phyloP scores from a whole-genome alignment of 1,139 yeast genomes.

The Yamadazyma oceani region DNA sequence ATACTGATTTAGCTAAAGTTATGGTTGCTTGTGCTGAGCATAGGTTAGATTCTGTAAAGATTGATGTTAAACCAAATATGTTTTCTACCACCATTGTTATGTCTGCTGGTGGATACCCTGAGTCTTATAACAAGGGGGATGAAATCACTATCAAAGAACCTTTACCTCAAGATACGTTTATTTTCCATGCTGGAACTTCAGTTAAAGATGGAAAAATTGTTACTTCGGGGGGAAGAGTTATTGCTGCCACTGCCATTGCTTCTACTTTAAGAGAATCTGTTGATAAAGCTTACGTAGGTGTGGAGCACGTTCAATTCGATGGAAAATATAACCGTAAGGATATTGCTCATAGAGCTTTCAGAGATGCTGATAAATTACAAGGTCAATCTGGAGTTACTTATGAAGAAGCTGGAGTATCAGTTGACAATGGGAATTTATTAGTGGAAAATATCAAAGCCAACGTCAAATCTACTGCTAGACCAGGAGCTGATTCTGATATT shows the following conservation, averaged over 20 bases:
- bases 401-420: slow-evolving; percentile 95
- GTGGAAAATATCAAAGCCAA: slow-evolving; percentile 88
- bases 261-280: slow-evolving; percentile 77
- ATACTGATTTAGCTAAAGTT: slow-evolving; percentile 88
- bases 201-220: slow-evolving; percentile 56
- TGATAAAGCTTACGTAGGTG: slow-evolving; percentile 82
- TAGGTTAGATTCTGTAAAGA: slow-evolving; percentile 80
- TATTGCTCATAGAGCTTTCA: slow-evolving; percentile 95
- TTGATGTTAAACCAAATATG: slow-evolving; percentile 58
- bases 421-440: slow-evolving; percentile 87
- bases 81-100: slow-evolving; percentile 91
- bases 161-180: slow-evolving; percentile 55
- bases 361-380: slow-evolving; percentile 39
- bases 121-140: slow-evolving; percentile 81
- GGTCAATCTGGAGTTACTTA: slow-evolving; percentile 59
- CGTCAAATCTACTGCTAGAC: slow-evolving; percentile 91
- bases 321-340: slow-evolving; percentile 86
- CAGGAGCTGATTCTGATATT: slow-evolving; percentile 97
- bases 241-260: slow-evolving; percentile 90
- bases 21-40: slow-evolving; percentile 94
- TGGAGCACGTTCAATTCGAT: slow-evolving; percentile 66
- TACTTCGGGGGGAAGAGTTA: slow-evolving; percentile 95
- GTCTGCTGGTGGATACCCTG: slow-evolving; percentile 98
- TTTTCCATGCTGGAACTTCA: slow-evolving; percentile 95
- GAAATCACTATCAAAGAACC: slow-evolving; percentile 60